Evolutionary conservation across 768 basidiomycete species (phyloP).

Genomic region (Russula ochroleuca): DNA sequence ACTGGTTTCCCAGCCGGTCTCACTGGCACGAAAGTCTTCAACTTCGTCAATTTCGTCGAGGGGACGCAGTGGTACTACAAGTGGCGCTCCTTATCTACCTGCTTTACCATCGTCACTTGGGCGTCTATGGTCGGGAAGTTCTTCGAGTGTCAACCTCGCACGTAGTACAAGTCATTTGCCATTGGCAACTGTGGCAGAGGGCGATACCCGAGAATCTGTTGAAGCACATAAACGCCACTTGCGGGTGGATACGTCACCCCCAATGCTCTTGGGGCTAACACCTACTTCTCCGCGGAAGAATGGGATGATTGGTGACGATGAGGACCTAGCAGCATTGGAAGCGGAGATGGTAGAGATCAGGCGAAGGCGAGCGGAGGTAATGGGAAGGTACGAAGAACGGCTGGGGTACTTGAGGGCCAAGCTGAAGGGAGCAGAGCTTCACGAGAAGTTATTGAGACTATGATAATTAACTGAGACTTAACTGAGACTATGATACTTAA

Average conservation of each 20-base stretch:
- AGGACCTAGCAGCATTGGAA: conserved; percentile 41
- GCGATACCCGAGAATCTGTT: conserved; percentile 33
- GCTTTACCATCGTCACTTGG: conserved; percentile 33
- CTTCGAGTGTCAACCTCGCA: conserved; percentile 48
- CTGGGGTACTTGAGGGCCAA: conserved; percentile 78
- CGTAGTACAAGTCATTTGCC: conserved; percentile 48
- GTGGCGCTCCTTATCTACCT: conserved; percentile 35
- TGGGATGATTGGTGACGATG: conserved; percentile 35
- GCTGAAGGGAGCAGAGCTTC: conserved; percentile 77
- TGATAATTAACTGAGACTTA: conserved; percentile 25
- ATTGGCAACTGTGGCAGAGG: conserved; percentile 51
- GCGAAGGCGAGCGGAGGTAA: conserved; percentile 64
- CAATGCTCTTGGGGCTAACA: background rate
- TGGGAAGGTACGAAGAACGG: conserved; percentile 65
- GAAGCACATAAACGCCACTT: conserved; percentile 20
- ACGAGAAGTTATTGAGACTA: conserved; percentile 71
- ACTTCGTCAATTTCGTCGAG: conserved; percentile 28
- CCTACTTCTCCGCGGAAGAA: conserved; percentile 22
- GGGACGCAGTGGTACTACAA: conserved; percentile 19
- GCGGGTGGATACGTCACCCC: conserved; percentile 10
- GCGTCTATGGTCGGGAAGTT: conserved; percentile 38
- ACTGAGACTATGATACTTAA: no score
- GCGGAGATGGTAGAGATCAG: conserved; percentile 67
- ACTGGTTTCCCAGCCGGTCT: conserved; percentile 23
- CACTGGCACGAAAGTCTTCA: conserved; percentile 25